Base-by-base conservation (phyloP, 2,329 filamentous ascomycete genomes). In the Drechslera avenae region DNA sequence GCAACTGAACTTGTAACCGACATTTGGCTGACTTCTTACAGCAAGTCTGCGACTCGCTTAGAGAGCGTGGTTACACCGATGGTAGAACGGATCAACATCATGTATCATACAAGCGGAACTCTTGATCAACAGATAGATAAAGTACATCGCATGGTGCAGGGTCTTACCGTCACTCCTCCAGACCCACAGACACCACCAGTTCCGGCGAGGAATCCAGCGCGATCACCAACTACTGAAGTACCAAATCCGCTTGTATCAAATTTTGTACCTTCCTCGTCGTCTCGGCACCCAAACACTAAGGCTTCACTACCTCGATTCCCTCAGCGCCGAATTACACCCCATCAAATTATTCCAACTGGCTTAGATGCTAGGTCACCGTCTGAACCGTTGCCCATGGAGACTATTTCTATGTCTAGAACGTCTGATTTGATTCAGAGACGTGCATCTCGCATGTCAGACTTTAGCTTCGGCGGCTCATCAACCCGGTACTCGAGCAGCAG, bases 401-500 rank as follows among this genome's bases (percentile, higher is more conserved):
- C 41, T 5, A 14, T 48, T 12, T 34, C 30, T 6, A 39, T 40
- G 3, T 54, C 54, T 8, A 51, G 49, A 37, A 32, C 51, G 12
- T 46, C 59, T 16, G 59, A 59, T 19, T 51, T 54, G 9, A 40
- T 39, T 28, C 52, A 47, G 7, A 67, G 65, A 45, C 56, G 63
- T 13, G 54, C 63, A 3, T 67, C 67, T 43, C 57, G 63, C 13
- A 54, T 63, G 2, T 67, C 67, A 26, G 66, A 62, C 16, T 62
- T 69, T 32, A 71, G 64, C 44, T 59, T 66, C 13, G 60, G 43
- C 90, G 78, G n/a, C 86, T 91, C 89, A 86, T 91, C 77, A 91
- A 89, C 74, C 92, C 92, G 62, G 91, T 91, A 75, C 93, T 96
- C 64, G 1, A 56, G 51, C 89, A 88, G 19, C 86, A 86, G 73